Percentiles rank a stretch among this genome's conserved stretches.
Evolutionary conservation across 331 rosid species (phyloP).

Genomic region (Rosa hybrid): DNA sequence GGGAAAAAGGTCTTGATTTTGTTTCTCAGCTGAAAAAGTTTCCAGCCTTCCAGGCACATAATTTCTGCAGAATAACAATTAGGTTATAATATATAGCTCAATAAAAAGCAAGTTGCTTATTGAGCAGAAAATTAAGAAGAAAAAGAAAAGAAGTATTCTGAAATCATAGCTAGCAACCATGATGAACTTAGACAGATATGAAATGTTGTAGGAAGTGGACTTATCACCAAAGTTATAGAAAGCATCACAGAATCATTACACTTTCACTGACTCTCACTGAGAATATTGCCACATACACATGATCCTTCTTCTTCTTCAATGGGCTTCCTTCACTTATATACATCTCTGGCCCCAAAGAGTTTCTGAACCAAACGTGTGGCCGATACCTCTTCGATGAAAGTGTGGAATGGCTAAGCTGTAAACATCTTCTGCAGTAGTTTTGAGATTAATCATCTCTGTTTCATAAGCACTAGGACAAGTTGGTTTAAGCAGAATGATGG

Average conservation of each 20-base stretch:
- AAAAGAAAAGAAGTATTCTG: not conserved
- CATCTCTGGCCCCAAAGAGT: conserved; percentile 32
- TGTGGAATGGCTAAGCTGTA: conserved; percentile 5
- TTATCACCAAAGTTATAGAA: conserved; percentile 13
- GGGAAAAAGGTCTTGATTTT: conserved; percentile 49
- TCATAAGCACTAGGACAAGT: conserved; percentile 11
- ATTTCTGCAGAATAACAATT: not conserved
- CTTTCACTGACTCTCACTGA: conserved; percentile 26
- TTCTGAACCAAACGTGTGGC: conserved; percentile 48
- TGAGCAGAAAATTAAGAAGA: not conserved
- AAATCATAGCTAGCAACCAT: conserved; percentile 15
- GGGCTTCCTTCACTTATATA: conserved; percentile 34
- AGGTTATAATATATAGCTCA: not conserved
- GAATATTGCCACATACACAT: conserved; percentile 29
- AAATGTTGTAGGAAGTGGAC: conserved; percentile 21
- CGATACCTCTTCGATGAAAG: conserved; percentile 28
- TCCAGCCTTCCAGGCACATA: not conserved
- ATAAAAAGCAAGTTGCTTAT: not conserved
- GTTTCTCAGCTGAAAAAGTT: conserved; percentile 1
- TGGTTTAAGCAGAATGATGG: conserved; percentile 31
- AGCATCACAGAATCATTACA: conserved; percentile 23
- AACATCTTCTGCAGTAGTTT: conserved; percentile 12
- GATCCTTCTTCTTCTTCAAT: conserved; percentile 24
- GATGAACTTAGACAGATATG: conserved; percentile 1
- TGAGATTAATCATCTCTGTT: conserved; percentile 21